Evolutionary conservation across 176 grass and related monocot species (phyloP).

Genomic region (Phyllostachys edulis): DNA sequence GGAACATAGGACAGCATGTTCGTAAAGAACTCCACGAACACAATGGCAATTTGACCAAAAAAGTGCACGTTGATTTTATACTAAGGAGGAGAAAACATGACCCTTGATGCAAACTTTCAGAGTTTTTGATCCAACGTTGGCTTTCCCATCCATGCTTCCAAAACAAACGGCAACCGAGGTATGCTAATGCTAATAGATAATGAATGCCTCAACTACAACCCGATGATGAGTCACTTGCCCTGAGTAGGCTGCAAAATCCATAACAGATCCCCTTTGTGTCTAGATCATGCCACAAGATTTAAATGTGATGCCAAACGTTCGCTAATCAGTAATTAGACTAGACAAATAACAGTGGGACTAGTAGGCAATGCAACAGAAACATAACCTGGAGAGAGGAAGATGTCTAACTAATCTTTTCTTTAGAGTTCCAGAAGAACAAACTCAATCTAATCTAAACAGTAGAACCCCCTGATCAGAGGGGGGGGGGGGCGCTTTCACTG

Average conservation of each 20-base stretch:
- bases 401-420: background rate
- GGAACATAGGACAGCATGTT: background rate
- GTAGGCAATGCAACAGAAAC: background rate
- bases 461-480: background rate
- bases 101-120: background rate
- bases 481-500: background rate
- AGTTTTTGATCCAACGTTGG: background rate
- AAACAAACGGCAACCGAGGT: background rate
- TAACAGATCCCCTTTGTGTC: background rate
- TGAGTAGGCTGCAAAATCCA: background rate
- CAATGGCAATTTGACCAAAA: background rate
- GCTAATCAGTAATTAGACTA: background rate
- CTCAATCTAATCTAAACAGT: background rate
- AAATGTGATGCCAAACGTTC: constrained; percentile 6
- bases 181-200: background rate
- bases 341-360: background rate
- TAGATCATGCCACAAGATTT: background rate
- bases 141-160: background rate
- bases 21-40: background rate
- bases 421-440: background rate
- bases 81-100: background rate
- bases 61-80: background rate
- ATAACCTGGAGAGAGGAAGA: background rate
- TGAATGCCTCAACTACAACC: background rate
- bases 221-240: constrained; percentile 7